Evolutionary conservation across 2,329 filamentous ascomycete species (phyloP), one percentile per base, ranked within the genome.

Genomic region (Corniculantispora saksenae): DNA sequence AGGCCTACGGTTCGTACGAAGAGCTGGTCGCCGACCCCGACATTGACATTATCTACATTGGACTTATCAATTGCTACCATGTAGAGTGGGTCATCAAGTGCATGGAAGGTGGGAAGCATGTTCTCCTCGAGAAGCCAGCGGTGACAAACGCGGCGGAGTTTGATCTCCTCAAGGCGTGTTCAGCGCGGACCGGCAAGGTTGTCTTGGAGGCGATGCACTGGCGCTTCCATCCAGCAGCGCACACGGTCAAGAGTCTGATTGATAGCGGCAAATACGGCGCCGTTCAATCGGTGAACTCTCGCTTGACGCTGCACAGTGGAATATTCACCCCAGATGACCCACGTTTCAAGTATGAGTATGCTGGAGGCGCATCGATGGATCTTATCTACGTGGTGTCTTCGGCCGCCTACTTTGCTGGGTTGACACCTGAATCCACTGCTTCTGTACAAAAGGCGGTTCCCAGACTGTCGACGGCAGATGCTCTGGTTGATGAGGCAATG

Each of bases 121-220:
- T 85, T 2, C 73, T 86, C 0, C 80, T 81, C 7, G 84, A 86
- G 71, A 86, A 86, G 69, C 84, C 84, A 21, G 78, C 86, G 29
- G 82, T 81, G 1, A 80, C 80, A 55, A 82, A 85, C 68, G 70
- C 85, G 13, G 73, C 77, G 3, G 78, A 79, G 1, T 84, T 84
- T 0, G 73, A 77, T 29, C 76, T 80, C n/a, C 77, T 88, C 32
- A 74, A 86, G 27, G 66, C 77, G 8, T 84, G 79, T 75, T 63
- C 67, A 13, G 64, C 67, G 50, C 51, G 58, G 1, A 65, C 68
- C 38, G 64, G 63, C 48, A 55, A 66, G 15, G 67, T 67, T 47
- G 23, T 67, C 23, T 64, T 69, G 10, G 69, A 70, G 56, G 69
- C 68, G 9, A 40, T 64, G 35, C 65, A 66, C 56, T 64, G 65